Percentiles rank a stretch among this genome's conserved stretches.
Evolutionary conservation across 768 basidiomycete genomes (phyloP).

Genomic region (Psilocybe tampanensis): DNA sequence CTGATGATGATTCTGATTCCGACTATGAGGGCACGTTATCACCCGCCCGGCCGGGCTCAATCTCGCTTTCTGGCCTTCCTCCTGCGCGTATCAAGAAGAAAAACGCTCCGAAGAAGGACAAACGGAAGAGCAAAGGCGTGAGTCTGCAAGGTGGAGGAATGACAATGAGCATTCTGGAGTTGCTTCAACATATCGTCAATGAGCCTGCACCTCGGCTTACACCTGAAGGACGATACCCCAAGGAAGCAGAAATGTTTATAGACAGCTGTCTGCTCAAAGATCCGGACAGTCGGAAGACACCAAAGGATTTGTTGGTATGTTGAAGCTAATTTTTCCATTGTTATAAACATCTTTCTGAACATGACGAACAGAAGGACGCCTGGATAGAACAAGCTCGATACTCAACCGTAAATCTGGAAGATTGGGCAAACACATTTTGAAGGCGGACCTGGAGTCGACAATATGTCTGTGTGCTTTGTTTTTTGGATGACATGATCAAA

Average conservation of each 20-base stretch:
- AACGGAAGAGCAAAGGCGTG: conserved; percentile 89
- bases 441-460: conserved; percentile 7
- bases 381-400: conserved; percentile 72
- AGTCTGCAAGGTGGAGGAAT: conserved; percentile 92
- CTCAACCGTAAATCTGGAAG: conserved; percentile 71
- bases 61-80: conserved; percentile 45
- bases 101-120: conserved; percentile 68
- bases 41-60: conserved; percentile 62
- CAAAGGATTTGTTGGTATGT: conserved; percentile 84
- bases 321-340: background rate
- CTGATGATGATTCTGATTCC: conserved; percentile 67
- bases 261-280: conserved; percentile 92
- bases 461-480: background rate
- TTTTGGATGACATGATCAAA: background rate
- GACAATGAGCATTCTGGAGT: conserved; percentile 98
- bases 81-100: conserved; percentile 40
- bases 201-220: conserved; percentile 92
- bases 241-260: conserved; percentile 81
- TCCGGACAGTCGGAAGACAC: conserved; percentile 78
- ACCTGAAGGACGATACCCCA: conserved; percentile 68
- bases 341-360: conserved; percentile 5
- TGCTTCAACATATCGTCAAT: conserved; percentile 97
- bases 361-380: conserved; percentile 55
- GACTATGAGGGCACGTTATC: conserved; percentile 65
- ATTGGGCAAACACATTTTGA: conserved; percentile 78